Base-by-base conservation (phyloP, 257 asterid species). In the Lycium barbarum region DNA sequence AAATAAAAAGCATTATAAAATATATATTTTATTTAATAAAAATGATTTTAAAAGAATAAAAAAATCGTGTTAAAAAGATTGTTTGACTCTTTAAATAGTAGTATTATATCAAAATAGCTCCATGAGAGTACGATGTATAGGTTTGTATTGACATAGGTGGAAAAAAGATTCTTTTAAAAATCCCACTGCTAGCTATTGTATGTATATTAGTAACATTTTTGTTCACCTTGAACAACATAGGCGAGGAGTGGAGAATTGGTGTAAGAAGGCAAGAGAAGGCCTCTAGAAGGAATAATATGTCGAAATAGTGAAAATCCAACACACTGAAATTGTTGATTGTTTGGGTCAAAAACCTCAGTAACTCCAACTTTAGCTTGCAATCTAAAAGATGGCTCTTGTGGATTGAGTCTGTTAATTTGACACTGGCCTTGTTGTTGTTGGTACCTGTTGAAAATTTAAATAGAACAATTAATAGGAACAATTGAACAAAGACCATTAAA, bases 201-300 rank as follows among this genome's bases (percentile, higher is more conserved):
- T 14, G 14, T 51, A 51, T 51, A 51, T 9, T 49, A 55, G 1
- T 15, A 17, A 58, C 8, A 58, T 0, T 58, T 58, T 17, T 15
- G 63, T 6, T 14, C 6, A 73, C 97, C 95, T 92, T 78, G 81
- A 68, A 92, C 80, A 35, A 90, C 83, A 51, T 89, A 91, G 84
- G 91, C 84, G 63, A 92, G 83, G 85, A 90, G 93, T 38, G 92
- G 93, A 1, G 93, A 91, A 61, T 89, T 91, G 86, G 89, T 84
- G 84, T 92, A 92, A 83, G 91, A 89, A 7, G 97, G 97, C 87
- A 92, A 83, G 74, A 91, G 54, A 6, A 92, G 91, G 53, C 95
- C 94, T 33, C 38, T 81, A 2, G 89, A 86, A 33, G 89, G 66
- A 33, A 93, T 87, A 12, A 11, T 17, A 4, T 85, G 89, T 82